Evolutionary conservation across 2,329 filamentous ascomycete species (phyloP).

Genomic region (Cryphonectria carpinicola): DNA sequence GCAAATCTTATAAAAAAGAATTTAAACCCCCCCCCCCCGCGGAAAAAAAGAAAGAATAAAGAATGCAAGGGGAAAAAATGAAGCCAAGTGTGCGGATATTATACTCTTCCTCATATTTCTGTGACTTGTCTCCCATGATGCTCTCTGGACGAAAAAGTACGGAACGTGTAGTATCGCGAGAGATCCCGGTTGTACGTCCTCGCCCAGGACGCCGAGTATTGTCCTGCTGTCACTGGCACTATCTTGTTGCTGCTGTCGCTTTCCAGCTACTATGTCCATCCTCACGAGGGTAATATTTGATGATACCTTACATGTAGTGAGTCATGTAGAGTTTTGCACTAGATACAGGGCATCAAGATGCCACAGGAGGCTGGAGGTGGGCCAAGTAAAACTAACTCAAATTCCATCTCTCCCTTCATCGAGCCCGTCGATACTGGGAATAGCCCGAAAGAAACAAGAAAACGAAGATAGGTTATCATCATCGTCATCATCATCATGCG

Average conservation of each 20-base stretch:
- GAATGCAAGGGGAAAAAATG: too few species aligned
- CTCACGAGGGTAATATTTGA: background rate
- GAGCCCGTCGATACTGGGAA: background rate
- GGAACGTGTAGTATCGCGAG: background rate
- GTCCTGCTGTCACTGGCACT: background rate
- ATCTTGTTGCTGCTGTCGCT: background rate
- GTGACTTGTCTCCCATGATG: background rate
- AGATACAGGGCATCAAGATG: background rate
- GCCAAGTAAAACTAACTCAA: background rate
- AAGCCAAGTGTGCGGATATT: background rate
- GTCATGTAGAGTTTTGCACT: background rate
- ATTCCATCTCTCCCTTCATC: background rate
- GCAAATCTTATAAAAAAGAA: background rate
- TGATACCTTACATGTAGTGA: background rate
- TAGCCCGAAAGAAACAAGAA: background rate
- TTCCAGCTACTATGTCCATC: background rate
- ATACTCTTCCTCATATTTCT: too few species aligned
- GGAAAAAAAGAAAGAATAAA: background rate
- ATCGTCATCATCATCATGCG: background rate
- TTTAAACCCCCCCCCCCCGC: too few species aligned
- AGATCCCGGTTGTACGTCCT: background rate
- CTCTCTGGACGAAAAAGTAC: background rate
- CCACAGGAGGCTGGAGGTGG: background rate
- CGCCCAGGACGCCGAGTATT: background rate
- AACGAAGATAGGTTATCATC: background rate